Evolutionary conservation across 1,284 basidiomycete genomes (phyloP), one percentile per base, ranked within the genome.

Genomic region (Papiliotrema laurentii): DNA sequence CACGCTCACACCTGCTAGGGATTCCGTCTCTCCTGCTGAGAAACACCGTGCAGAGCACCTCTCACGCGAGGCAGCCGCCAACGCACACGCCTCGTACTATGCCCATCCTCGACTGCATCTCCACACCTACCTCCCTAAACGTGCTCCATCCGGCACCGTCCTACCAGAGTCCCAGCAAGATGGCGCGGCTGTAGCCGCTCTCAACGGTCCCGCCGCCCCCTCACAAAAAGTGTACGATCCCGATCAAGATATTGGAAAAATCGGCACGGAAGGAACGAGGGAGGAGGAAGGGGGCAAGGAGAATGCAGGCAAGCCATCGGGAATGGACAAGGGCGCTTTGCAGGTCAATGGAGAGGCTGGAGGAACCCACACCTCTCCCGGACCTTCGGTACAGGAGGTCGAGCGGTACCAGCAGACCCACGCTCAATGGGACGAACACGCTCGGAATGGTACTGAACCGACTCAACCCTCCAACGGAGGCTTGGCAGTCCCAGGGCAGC

Each of bases 61-160:
- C 21, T 52, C 58, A n/a, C 60, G 68, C 30, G 36, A 55, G 14
- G 69, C 69, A 2, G 69, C 69, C 4, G 64, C 63, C 1, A 60
- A 62, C 10, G 68, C 69, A 3, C 66, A 62, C 44, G 63, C 66
- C 3, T 60, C 60, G 11, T 71, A 71, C 57, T 71, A 71, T 51
- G 59, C 64, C 16, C 69, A 71, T 42, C 69, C 68, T 2, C 27
- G 47, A 6, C 54, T 69, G 9, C 69, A 71, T 46, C 42, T 65
- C 10, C 60, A 63, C 54, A 61, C 61, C 18, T 68, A 69, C 54
- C 26, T 59, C 14, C 38, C 40, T 16, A 26, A 51, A 16, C 40
- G 37, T 6, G 24, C 28, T 25, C 24, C 21, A 33, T 25, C 34
- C 3, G 44, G 26, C n/a, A 14, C 11, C 22, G 40, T 30, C 42